Percentiles rank a stretch among this genome's conserved stretches.
phyloP scores from a whole-genome alignment of 768 basidiomycete genomes.

The Russula compacta region DNA sequence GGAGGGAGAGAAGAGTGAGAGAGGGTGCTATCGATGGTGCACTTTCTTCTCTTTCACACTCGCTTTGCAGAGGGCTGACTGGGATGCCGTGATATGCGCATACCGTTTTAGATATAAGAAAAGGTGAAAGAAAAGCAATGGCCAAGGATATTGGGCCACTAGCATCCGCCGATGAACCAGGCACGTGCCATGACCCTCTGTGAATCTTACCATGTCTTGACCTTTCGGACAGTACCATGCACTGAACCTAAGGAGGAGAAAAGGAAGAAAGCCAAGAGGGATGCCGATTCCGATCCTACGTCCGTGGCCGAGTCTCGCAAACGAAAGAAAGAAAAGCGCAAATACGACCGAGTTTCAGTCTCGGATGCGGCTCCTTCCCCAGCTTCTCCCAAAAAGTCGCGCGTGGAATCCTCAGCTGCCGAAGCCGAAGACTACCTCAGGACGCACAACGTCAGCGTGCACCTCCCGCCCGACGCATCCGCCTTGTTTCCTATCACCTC shows the following conservation, averaged over 20 bases:
- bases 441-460: constrained; percentile 68
- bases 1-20: background rate
- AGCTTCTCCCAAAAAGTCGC: constrained; percentile 9
- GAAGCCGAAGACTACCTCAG: constrained; percentile 40
- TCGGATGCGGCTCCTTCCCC: constrained; percentile 19
- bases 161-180: background rate
- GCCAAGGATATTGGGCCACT: background rate
- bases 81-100: background rate
- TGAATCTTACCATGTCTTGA: background rate
- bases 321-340: constrained; percentile 27
- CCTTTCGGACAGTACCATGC: background rate
- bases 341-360: constrained; percentile 28
- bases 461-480: constrained; percentile 37
- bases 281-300: background rate
- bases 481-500: constrained; percentile 57
- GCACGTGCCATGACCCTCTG: background rate
- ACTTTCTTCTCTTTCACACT: background rate
- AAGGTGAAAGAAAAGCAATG: background rate
- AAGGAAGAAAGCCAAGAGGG: constrained; percentile 21
- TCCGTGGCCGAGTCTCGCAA: background rate
- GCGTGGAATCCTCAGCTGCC: constrained; percentile 22
- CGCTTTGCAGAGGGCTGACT: background rate
- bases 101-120: background rate
- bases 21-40: background rate
- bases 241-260: background rate